These are phyloP conservation scores for Neofusicoccum parvum DNA, from an alignment of 2,329 filamentous ascomycete genomes.

Conservation along the genomic window DNA sequence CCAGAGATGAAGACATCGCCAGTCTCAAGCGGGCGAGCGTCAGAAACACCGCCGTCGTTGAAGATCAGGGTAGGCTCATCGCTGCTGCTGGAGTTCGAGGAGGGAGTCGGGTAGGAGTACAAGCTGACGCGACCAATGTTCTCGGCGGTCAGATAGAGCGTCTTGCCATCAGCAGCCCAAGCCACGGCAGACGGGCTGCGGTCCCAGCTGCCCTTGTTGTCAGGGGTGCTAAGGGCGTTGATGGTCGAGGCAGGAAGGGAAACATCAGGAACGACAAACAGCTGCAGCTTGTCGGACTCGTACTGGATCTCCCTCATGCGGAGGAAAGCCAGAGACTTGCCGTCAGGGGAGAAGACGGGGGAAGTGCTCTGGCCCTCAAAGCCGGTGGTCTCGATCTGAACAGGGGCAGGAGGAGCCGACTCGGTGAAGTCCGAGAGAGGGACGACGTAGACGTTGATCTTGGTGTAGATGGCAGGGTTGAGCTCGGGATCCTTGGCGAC, in stretches of 20 bases:
- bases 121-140: conserved; percentile 67
- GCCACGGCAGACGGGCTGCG: conserved; percentile 53
- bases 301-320: conserved; percentile 78
- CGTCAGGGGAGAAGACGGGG: conserved; percentile 75
- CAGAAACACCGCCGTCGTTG: conserved; percentile 25
- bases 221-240: conserved; percentile 63
- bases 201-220: conserved; percentile 65
- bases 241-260: conserved; percentile 59
- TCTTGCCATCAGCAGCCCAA: conserved; percentile 58
- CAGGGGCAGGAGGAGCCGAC: conserved; percentile 52
- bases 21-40: conserved; percentile 56
- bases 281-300: conserved; percentile 75
- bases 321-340: conserved; percentile 71
- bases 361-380: conserved; percentile 66
- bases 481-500: conserved; percentile 73
- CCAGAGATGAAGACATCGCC: conserved; percentile 64
- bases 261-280: conserved; percentile 67
- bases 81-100: background rate
- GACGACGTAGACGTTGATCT: conserved; percentile 77
- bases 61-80: conserved; percentile 9
- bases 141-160: conserved; percentile 75
- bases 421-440: conserved; percentile 64
- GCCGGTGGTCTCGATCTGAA: conserved; percentile 58
- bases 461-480: conserved; percentile 74
- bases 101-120: conserved; percentile 51